phyloP scores from a whole-genome alignment of 257 asterid species.

The Paraleonurus japonicus region DNA sequence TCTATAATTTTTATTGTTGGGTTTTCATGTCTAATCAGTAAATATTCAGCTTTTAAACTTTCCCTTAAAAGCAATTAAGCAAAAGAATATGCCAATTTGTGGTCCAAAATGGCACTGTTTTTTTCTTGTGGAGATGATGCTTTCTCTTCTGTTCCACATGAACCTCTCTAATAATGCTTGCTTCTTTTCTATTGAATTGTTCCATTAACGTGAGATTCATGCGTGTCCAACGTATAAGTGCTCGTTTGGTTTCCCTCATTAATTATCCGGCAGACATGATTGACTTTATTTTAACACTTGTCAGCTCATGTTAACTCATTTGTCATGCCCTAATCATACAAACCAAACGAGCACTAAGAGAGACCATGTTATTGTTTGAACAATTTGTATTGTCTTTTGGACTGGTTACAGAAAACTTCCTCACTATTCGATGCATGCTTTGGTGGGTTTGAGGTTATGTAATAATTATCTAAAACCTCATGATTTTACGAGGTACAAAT shows the following conservation, averaged over 20 bases:
- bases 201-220: neutral
- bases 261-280: too few relatives aligned
- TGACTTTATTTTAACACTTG: too few relatives aligned
- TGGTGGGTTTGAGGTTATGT: neutral
- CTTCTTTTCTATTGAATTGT: neutral
- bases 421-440: neutral
- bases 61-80: conserved; percentile 12
- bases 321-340: too few relatives aligned
- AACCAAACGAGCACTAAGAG: too few relatives aligned
- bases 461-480: neutral
- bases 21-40: conserved; percentile 7
- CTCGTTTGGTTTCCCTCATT: too few relatives aligned
- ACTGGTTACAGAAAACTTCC: neutral
- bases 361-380: too few relatives aligned
- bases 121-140: conserved; percentile 33
- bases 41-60: neutral
- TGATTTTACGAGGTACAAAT: too few relatives aligned
- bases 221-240: neutral
- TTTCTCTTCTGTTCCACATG: conserved; percentile 22
- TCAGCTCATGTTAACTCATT: too few relatives aligned
- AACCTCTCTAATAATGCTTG: neutral
- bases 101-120: conserved; percentile 32
- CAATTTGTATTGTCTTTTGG: neutral
- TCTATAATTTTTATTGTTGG: too few relatives aligned
- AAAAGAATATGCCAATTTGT: conserved; percentile 17